Evolutionary conservation across 2,329 filamentous ascomycete genomes (phyloP).

Genomic region (Paramyrothecium sp.): DNA sequence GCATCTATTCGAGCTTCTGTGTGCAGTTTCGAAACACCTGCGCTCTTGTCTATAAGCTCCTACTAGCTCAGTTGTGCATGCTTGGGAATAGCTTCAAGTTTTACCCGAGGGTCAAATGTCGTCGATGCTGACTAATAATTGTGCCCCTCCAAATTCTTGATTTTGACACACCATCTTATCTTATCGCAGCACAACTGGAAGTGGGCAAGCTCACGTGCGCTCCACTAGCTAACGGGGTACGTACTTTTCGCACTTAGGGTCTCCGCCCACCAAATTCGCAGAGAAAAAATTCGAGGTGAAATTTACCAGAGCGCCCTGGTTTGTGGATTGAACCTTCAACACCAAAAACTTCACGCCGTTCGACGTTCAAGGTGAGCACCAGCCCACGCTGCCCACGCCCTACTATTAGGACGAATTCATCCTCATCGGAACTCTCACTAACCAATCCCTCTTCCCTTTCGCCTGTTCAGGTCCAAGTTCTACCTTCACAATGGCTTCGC

Average conservation of each 20-base stretch:
- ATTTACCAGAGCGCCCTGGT: constrained; percentile 30
- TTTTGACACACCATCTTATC: too few relatives aligned
- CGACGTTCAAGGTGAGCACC: constrained; percentile 37
- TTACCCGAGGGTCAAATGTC: too few relatives aligned
- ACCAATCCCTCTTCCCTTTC: constrained; percentile 9
- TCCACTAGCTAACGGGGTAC: constrained; percentile 24
- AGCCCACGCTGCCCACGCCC: constrained; percentile 7
- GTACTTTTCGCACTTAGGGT: constrained; percentile 33
- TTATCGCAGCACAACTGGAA: too few relatives aligned
- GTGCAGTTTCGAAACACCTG: background rate
- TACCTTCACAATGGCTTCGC: constrained; percentile 76
- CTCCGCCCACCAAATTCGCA: constrained; percentile 35
- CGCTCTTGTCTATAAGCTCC: too few relatives aligned
- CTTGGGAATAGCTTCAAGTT: too few relatives aligned
- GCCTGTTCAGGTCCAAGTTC: constrained; percentile 32
- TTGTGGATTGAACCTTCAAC: constrained; percentile 29
- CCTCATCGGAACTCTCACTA: constrained; percentile 11
- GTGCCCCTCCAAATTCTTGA: too few relatives aligned
- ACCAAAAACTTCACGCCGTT: constrained; percentile 36
- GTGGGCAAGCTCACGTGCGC: background rate
- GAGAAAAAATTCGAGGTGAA: constrained; percentile 33
- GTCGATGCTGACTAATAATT: too few relatives aligned
- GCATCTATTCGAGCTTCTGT: background rate
- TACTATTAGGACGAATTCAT: background rate
- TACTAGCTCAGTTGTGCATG: too few relatives aligned